Evolutionary conservation across 1,284 basidiomycete genomes (phyloP), one percentile per base, ranked within the genome.

Genomic region (Hemileccinum hortonii): DNA sequence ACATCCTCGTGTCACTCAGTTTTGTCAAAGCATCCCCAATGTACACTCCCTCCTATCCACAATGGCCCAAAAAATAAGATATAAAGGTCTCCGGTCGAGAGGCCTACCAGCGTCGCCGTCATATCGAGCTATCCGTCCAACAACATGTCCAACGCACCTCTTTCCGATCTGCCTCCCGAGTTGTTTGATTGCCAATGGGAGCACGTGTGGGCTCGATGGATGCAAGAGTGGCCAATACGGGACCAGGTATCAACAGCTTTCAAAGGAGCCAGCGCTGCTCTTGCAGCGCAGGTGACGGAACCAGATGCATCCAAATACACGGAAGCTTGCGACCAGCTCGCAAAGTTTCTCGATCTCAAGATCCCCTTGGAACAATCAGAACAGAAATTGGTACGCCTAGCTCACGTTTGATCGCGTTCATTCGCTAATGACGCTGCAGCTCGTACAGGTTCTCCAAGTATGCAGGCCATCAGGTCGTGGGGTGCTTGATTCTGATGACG

Each of bases 391-490:
- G 62, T 64, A 40, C 4, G 49, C 30, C 1, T 30, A 16, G 24
- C 29, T 18, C 29, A 9, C 12, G 1, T 35, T 16, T 45, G 3
- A 4, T 46, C 22, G 2, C 2, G 2, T 43, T 49, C 47, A 19
- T 24, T 48, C 11, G 18, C 47, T 62, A 18, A 65, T 10, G n/a
- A 16, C 15, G 16, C 18, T 24, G 18, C 29, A 63, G 64, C 16
- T 63, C 11, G 19, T 66, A 15, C 48, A 62, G 7, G 41, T 37
- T 11, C 51, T 67, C 30, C 57, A 67, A 45, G 62, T 63, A 50
- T 37, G 61, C 35, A 9, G 21, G 18, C 11, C 12, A 6, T 38
- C 3, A 16, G 18, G 14, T 18, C 7, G 12, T 21, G 6, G 44
- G 32, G 24, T 12, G 29, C 18, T 10, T 3, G 11, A 41, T 14